Conservation (phyloP, 768 basidiomycete genomes). For the Postia placenta region DNA sequence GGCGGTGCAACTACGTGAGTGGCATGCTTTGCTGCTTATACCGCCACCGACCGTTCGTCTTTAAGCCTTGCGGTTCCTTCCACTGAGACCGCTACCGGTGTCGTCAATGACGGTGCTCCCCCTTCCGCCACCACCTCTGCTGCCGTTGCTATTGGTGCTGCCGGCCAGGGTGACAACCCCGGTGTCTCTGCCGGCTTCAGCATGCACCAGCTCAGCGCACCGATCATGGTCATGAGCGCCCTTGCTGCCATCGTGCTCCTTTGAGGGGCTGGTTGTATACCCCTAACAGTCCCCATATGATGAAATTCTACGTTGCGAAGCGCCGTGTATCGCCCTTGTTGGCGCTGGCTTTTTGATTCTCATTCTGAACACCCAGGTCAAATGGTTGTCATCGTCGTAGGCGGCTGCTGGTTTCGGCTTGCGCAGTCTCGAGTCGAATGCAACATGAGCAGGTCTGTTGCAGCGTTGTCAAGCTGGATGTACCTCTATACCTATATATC, state of each 20-base stretch:
- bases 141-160: slow-evolving; percentile 27
- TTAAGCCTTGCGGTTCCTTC: slow-evolving; percentile 9
- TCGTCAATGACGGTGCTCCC: slow-evolving; percentile 7
- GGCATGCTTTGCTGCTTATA: not conserved
- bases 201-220: slow-evolving; percentile 4
- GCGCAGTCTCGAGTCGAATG: slow-evolving; percentile 1
- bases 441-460: slow-evolving; percentile 2
- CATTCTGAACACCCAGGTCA: not conserved
- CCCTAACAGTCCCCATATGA: not conserved
- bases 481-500: slow-evolving; percentile 6
- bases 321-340: slow-evolving; percentile 2
- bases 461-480: slow-evolving; percentile 7
- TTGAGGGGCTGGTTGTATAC: slow-evolving; percentile 4
- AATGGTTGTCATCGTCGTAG: not conserved
- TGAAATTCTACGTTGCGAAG: not conserved
- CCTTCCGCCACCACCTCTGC: slow-evolving; percentile 8
- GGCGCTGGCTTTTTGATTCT: slow-evolving; percentile 3
- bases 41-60: not conserved
- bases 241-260: slow-evolving; percentile 5
- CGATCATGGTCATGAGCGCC: slow-evolving; percentile 3
- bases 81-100: not conserved
- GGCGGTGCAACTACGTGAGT: slow-evolving; percentile 13
- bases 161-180: slow-evolving; percentile 23
- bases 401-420: slow-evolving; percentile 7
- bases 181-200: slow-evolving; percentile 3